Base-by-base conservation (phyloP, 176 grass and related monocot species). In the Elymus sibiricus region DNA sequence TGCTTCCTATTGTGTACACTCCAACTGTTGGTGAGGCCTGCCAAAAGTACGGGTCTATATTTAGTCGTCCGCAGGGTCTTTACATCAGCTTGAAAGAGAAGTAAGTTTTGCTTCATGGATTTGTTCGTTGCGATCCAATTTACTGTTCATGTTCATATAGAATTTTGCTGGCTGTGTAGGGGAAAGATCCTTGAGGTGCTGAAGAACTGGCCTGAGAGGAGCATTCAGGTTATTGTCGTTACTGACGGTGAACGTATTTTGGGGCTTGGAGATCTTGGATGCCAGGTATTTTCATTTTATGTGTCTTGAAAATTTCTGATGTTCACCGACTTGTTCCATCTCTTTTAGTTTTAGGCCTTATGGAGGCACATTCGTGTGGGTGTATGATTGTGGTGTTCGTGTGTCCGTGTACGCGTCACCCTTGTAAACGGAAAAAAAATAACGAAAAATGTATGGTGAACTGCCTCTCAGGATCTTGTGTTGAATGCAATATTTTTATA, bases 221-320 rank as follows among this genome's bases (percentile, higher is more conserved):
- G 90, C 75, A 99, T 99, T 87, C 97, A 96, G 81, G 97, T 99
- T 86, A 96, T 99, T 78, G 94, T 96, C 70, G 94, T 99, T 76
- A 94, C 94, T 17, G 94, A 99, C 37, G 97, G 97, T 86, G 97
- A 98, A 78, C 87, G 97, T 1, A 98, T 98, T 87, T 90, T 96
- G 73, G 97, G 97, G 27, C 97, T 99, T 63, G 97, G 97, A 76
- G 97, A 99, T 83, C 94, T 99, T 85, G 94, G 97, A 22, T 99
- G 97, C 42, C 97, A 96, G 90, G 97, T 99, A 87, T 63, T 62
- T 38, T 68, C 10, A 7, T 46, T 59, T 76, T 34, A 16, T 25
- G 32, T 85, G 37, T 44, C 42, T 71, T 92, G 28, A 87, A 60
- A 17, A 46, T 68, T 60, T 43, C 79, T 49, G 7, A 19, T 26